Conservation (phyloP, 805 yeast species). For the Metschnikowia orientalis region DNA sequence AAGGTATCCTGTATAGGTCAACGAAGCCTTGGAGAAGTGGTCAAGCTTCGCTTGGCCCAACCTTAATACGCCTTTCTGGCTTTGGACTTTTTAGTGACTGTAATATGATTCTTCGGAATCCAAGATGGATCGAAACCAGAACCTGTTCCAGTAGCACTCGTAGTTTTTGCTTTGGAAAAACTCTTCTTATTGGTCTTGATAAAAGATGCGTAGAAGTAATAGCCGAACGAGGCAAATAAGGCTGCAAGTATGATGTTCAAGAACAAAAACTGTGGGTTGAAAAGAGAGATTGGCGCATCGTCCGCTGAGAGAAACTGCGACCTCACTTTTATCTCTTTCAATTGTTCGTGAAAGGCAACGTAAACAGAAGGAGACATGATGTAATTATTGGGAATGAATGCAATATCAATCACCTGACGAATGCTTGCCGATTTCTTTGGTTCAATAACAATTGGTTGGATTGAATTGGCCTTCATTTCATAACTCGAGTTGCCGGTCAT, state of each 20-base stretch:
- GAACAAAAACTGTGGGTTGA: conserved; percentile 67
- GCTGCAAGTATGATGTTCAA: conserved; percentile 50
- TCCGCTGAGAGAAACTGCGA: conserved; percentile 53
- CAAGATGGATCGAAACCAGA: conserved; percentile 15
- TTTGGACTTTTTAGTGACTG: conserved; percentile 11
- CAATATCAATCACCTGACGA: conserved; percentile 57
- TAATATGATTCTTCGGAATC: conserved; percentile 14
- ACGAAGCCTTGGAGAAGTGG: no score
- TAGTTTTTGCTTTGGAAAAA: conserved; percentile 26
- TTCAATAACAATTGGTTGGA: conserved; percentile 55
- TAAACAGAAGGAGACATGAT: conserved; percentile 57
- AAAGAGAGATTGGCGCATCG: conserved; percentile 64
- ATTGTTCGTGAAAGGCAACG: conserved; percentile 45
- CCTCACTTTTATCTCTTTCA: conserved; percentile 53
- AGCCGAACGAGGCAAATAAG: conserved; percentile 28
- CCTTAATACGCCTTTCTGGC: conserved; percentile 15
- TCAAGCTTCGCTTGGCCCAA: no score
- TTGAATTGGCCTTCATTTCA: conserved; percentile 59
- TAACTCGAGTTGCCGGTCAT: conserved; percentile 46
- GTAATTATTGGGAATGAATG: conserved; percentile 54
- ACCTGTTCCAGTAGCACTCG: conserved; percentile 12
- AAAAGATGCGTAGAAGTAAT: conserved; percentile 41
- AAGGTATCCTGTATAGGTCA: no score
- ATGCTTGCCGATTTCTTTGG: conserved; percentile 48
- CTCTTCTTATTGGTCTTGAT: conserved; percentile 45